phyloP scores from a whole-genome alignment of 2,329 filamentous ascomycete species.

The Colletotrichum sp. region DNA sequence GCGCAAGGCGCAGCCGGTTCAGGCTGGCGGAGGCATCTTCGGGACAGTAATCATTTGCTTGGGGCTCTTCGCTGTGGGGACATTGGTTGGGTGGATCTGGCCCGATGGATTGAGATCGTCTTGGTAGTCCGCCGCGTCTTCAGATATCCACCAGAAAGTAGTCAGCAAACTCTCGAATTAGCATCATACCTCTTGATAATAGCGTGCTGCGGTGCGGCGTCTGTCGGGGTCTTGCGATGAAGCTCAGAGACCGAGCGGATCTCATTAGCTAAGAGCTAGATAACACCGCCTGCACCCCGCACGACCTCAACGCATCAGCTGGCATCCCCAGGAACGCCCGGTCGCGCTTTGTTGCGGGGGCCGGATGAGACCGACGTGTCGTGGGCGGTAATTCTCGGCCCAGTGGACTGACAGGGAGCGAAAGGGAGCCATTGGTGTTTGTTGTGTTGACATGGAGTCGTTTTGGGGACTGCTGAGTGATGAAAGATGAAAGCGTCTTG shows the following conservation, averaged over 20 bases:
- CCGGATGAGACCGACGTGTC: not conserved
- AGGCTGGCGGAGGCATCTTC: not conserved
- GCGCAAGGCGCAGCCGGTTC: not conserved
- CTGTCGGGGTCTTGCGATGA: not conserved
- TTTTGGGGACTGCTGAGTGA: not conserved
- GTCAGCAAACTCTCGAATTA: not conserved
- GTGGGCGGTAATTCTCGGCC: not conserved
- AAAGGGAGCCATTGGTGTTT: not conserved
- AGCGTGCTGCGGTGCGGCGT: not conserved
- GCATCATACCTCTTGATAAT: not conserved
- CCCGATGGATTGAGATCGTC: constrained; percentile 1
- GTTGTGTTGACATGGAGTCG: not conserved
- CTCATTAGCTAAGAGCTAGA: constrained; percentile 16
- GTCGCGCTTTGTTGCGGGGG: constrained; percentile 8
- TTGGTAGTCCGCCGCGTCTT: not conserved
- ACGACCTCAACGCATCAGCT: constrained; percentile 6
- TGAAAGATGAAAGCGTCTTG: not conserved
- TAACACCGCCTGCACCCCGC: constrained; percentile 12
- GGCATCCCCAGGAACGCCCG: constrained; percentile 6
- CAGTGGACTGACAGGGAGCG: not conserved
- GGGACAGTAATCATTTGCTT: not conserved
- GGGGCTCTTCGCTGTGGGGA: not conserved
- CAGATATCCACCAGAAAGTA: not conserved
- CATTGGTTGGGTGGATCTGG: constrained; percentile 12
- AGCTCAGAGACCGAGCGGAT: not conserved